These are phyloP conservation scores for Diaporthe humulicola DNA, from an alignment of 2,329 filamentous ascomycete genomes.

Conservation along the genomic window DNA sequence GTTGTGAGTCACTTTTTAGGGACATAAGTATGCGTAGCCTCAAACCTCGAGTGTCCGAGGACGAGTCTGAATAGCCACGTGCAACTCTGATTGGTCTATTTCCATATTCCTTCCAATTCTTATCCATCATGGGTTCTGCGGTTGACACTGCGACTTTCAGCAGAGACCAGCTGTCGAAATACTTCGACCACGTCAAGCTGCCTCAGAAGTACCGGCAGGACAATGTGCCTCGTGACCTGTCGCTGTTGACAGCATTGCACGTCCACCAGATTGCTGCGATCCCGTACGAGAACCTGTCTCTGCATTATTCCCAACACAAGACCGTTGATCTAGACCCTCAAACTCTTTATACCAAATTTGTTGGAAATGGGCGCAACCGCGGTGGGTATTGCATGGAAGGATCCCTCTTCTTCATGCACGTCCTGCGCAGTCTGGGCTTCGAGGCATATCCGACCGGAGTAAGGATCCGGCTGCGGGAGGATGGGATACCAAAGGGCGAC, in stretches of 20 bases:
- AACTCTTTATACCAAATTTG: constrained; percentile 63
- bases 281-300: constrained; percentile 68
- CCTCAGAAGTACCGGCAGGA: constrained; percentile 42
- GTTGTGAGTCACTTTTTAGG: not conserved
- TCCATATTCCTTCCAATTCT: too few relatives aligned
- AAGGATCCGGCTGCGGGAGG: constrained; percentile 56
- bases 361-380: constrained; percentile 55
- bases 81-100: not conserved
- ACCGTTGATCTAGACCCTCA: constrained; percentile 59
- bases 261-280: constrained; percentile 62
- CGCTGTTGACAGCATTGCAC: constrained; percentile 56
- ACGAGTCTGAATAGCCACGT: not conserved
- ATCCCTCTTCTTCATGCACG: constrained; percentile 61
- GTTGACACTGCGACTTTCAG: not conserved
- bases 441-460: constrained; percentile 61
- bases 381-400: constrained; percentile 75
- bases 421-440: constrained; percentile 46
- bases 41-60: not conserved
- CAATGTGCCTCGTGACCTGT: constrained; percentile 46
- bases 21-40: not conserved
- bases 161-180: constrained; percentile 40
- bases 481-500: constrained; percentile 55
- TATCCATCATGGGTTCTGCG: not conserved
- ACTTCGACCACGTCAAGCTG: constrained; percentile 44
- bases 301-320: constrained; percentile 63